Base-by-base conservation (phyloP, 2,329 filamentous ascomycete genomes). In the Teratosphaeria viscida region DNA sequence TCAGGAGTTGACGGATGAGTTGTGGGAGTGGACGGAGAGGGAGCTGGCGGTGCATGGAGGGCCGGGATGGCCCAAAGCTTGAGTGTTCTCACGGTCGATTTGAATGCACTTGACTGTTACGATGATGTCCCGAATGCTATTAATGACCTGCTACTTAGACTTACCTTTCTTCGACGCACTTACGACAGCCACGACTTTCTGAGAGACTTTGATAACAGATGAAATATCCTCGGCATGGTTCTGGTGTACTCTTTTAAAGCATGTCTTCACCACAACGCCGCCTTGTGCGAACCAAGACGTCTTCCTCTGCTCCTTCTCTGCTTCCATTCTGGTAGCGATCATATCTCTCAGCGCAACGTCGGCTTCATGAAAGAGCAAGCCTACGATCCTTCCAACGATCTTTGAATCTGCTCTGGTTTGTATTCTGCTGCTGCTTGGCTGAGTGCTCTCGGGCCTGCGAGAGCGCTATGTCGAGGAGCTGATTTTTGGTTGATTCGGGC, bases 11-110 rank as follows among this genome's bases (percentile, higher is more conserved):
- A 70, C 68, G 6, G 67, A 68, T 57, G 63, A 72, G 58, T 55
- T 76, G 43, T 77, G 75, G 74, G 70, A 72, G 16, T 76, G 72
- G 71, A 76, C 74, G 2, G 65, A 67, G 59, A 62, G 59, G 23
- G 63, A 68, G 59, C 47, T 68, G 34, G 35, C 49, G 23, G 35
- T 55, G 37, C 53, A 55, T n/a, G 53, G 53, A 10, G 57, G 19
- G 16, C 53, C 53, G 12, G 57, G 57, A 8, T 59, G 52, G 57
- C 57, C 57, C n/a, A 27, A 55, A 16, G 53, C 53, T 14, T 54
- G 19, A 19, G 53, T 49, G n/a, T 5, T 5, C 5, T 6, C 8
- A 10, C 23, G n/a, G 19, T n/a, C 19, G 8, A 6, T 19, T 7
- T 23, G n/a, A 23, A 8, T n/a, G 5, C 43, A 23, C 43, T 23